Percentiles rank a stretch among this genome's conserved stretches.
phyloP scores from a whole-genome alignment of 192 early-diverging fungal genomes.

The Funneliformis mosseae region DNA sequence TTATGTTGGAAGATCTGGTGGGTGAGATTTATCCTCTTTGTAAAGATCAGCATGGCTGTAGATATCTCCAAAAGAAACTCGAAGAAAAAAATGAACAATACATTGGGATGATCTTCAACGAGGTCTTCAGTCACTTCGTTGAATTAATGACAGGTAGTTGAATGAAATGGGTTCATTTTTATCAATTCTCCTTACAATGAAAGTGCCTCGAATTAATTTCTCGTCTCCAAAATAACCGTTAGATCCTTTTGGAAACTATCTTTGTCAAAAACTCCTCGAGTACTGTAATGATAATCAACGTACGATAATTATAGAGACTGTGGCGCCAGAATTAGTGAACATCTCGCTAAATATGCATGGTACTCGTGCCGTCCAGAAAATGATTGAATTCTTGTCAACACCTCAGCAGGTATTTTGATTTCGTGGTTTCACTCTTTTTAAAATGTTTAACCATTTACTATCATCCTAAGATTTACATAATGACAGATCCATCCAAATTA shows the following conservation, averaged over 20 bases:
- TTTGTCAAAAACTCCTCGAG: constrained; percentile 90
- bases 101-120: constrained; percentile 71
- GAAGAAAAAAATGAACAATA: constrained; percentile 72
- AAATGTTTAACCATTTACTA: neutral
- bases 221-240: neutral
- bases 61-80: constrained; percentile 84
- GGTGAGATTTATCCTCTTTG: constrained; percentile 77
- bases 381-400: constrained; percentile 78
- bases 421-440: neutral
- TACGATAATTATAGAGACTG: constrained; percentile 70
- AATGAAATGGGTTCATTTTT: neutral
- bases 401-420: constrained; percentile 52
- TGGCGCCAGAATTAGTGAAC: constrained; percentile 72
- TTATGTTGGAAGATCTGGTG: constrained; percentile 66
- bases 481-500: neutral
- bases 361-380: constrained; percentile 89
- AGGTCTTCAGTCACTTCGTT: constrained; percentile 73
- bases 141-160: constrained; percentile 80
- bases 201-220: neutral
- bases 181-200: neutral
- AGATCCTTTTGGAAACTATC: constrained; percentile 92
- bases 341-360: constrained; percentile 92
- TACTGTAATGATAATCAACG: constrained; percentile 76
- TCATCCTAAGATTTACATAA: constrained; percentile 21
- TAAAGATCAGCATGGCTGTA: constrained; percentile 89